phyloP scores from a whole-genome alignment of 306 rosid genomes.

The Dryas octopetala region DNA sequence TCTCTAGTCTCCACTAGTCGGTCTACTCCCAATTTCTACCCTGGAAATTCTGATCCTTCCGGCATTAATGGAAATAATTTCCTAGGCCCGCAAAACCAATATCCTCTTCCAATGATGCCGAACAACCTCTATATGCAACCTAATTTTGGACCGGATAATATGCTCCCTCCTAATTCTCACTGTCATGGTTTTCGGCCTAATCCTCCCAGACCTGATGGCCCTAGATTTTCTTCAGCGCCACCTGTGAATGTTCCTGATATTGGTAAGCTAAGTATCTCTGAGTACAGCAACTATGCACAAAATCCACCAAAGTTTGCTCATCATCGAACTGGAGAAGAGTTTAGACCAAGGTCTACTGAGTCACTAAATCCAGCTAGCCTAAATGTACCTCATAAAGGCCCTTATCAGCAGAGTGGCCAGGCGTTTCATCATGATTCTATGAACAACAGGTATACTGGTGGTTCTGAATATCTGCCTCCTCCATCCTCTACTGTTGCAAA shows the following conservation, averaged over 20 bases:
- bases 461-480: constrained; percentile 42
- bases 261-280: constrained; percentile 53
- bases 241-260: constrained; percentile 48
- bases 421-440: constrained; percentile 34
- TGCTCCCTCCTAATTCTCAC: constrained; percentile 40
- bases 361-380: constrained; percentile 36
- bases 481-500: constrained; percentile 38
- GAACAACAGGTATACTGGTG: constrained; percentile 47
- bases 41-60: constrained; percentile 40
- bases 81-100: constrained; percentile 44
- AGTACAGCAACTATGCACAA: constrained; percentile 41
- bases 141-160: constrained; percentile 45
- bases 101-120: constrained; percentile 48
- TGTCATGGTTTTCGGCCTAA: constrained; percentile 43
- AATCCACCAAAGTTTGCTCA: constrained; percentile 40
- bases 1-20: constrained; percentile 28
- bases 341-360: constrained; percentile 45
- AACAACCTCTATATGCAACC: constrained; percentile 53
- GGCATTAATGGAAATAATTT: constrained; percentile 49
- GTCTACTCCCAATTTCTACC: constrained; percentile 44
- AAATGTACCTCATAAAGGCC: constrained; percentile 53
- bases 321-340: constrained; percentile 47
- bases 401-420: constrained; percentile 44
- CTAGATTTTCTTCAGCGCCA: constrained; percentile 45
- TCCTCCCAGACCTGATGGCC: constrained; percentile 53